Base-by-base conservation (phyloP, 306 rosid species). In the Delonix regia region DNA sequence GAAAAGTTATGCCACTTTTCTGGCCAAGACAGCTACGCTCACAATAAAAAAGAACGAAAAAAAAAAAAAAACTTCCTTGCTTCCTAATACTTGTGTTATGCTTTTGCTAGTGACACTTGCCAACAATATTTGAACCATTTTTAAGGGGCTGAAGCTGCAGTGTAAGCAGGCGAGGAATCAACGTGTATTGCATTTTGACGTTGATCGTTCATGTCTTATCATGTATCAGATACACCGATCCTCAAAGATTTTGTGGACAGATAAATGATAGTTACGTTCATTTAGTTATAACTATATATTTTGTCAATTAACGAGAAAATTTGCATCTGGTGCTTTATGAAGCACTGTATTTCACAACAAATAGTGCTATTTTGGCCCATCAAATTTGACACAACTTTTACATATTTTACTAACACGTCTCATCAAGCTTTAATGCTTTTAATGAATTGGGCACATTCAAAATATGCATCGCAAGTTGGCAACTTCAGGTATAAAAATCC, bases 401-500 rank as follows among this genome's bases (percentile, higher is more conserved):
- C n/a, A 13, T 12, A 57, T 57, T 11, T 22, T 30, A 62, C 4
- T 25, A 34, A 0, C 44, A 15, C 4, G 69, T 62, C 69, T 9
- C 69, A 62, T 16, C 67, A 21, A 33, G 25, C 39, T 16, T 64
- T 21, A 44, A 12, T 19, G 34, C 71, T 66, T 66, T 66, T 19
- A 48, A 19, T 25, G 1, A 53, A 28, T 27, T 52, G 2, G 19
- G 52, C 81, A 69, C 78, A 75, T 78, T 74, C 45, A 78, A 82
- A 85, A 63, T 74, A 55, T 69, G 85, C 83, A 78, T 1, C 68
- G 12, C 73, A 5, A 67, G 72, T 59, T 62, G 61, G 69, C 60
- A 44, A n/a, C 15, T 25, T 55, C 15, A 10, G 9, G n/a, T 39
- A 55, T 4, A 27, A 33, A 72, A 42, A 13, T 55, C 34, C 41